Evolutionary conservation across 768 basidiomycete genomes (phyloP).

Genomic region (Epithele typhae): DNA sequence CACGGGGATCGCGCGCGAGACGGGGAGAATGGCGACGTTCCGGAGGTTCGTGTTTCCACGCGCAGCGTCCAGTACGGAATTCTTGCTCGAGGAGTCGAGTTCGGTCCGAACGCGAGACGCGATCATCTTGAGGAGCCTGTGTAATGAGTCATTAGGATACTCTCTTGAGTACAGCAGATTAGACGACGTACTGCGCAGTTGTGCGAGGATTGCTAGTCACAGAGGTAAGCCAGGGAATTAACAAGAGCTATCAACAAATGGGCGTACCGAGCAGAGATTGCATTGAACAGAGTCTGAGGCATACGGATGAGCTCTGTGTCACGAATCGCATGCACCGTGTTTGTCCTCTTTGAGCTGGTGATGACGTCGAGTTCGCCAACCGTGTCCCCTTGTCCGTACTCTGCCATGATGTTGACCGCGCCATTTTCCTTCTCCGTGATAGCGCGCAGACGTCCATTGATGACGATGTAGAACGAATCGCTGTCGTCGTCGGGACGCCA

Average conservation of each 20-base stretch:
- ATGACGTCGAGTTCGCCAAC: conserved; percentile 98
- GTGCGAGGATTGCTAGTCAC: conserved; percentile 83
- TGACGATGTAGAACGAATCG: conserved; percentile 97
- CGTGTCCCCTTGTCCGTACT: conserved; percentile 96
- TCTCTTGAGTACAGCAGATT: too few species aligned
- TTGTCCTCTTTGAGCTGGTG: conserved; percentile 80
- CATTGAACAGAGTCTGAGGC: conserved; percentile 97
- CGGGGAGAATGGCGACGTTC: conserved; percentile 90
- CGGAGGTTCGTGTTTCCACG: conserved; percentile 86
- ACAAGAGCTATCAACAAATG: not conserved
- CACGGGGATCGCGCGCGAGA: conserved; percentile 82
- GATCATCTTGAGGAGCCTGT: conserved; percentile 78
- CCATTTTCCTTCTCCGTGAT: conserved; percentile 78
- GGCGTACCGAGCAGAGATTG: conserved; percentile 78
- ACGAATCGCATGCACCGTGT: conserved; percentile 95
- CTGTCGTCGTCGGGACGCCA: conserved; percentile 90
- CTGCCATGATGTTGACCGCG: conserved; percentile 76
- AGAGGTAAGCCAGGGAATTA: not conserved
- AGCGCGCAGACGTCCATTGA: conserved; percentile 92
- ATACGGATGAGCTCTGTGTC: conserved; percentile 96
- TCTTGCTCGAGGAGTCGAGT: conserved; percentile 59
- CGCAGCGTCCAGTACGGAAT: conserved; percentile 54
- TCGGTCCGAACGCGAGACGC: conserved; percentile 88
- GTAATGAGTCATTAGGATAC: not conserved
- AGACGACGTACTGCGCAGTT: conserved; percentile 68